Base-by-base conservation (phyloP, 108 stramenopile species). In the Chaetoceros tenuissimus region DNA sequence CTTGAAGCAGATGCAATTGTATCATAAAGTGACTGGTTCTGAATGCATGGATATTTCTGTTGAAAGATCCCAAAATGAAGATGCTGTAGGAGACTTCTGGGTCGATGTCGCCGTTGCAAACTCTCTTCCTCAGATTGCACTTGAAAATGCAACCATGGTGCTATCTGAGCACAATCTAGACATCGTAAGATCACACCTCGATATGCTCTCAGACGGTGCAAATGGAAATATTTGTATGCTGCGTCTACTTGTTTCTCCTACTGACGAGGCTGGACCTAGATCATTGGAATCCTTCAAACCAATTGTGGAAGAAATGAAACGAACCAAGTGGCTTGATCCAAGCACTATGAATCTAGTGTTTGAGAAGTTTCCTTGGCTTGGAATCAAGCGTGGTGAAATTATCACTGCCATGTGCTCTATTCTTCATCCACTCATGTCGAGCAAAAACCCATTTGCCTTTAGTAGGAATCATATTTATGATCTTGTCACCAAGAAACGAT, bases 41-140 rank as follows among this genome's bases (percentile, higher is more conserved):
- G 97, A 96, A 62, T 78, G 84, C n/a, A 75, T 76, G 46, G 88
- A 82, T 18, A 91, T 94, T 1, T 67, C 74, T 17, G 72, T 88
- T 59, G 85, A 87, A 31, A 56, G 23, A 22, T 73, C 52, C 55
- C 53, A 56, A 43, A 73, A 78, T 20, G 69, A 68, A 24, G 67
- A 80, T 55, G 66, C 60, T 28, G 71, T 54, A 53, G 61, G 75
- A 24, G 69, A 82, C 28, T 85, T 83, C 60, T 96, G 96, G 96
- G 73, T 93, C 2, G 87, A 89, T 71, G 69, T 92, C n/a, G 93
- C 96, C 19, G 78, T 94, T 25, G 84, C 92, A 57, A 97, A 97
- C 57, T 77, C 85, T 10, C 74, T 94, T 24, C 85, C 94, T 2
- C 89, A 88, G 60, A 71, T 90, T 40, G 89, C 86, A 5, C 69